Percentiles rank a stretch among this genome's conserved stretches.
These are phyloP conservation scores for Monilinia fructicola DNA, from an alignment of 2,329 filamentous ascomycete species.

Conservation along the genomic window DNA sequence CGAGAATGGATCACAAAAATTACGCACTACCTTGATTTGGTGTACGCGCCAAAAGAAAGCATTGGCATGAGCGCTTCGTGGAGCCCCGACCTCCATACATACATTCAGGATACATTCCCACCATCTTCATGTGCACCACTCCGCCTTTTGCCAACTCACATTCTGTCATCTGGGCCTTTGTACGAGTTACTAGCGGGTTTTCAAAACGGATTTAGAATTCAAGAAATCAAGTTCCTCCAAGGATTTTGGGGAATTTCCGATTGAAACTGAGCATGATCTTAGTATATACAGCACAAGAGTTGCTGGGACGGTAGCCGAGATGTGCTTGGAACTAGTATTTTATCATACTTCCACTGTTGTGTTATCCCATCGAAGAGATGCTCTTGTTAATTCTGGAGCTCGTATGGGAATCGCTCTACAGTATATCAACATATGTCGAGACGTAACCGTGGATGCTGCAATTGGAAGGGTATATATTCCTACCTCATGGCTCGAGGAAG, in stretches of 20 bases:
- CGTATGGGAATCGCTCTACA: conserved; percentile 74
- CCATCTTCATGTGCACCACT: conserved; percentile 48
- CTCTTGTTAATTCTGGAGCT: conserved; percentile 56
- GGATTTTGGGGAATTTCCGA: conserved; percentile 49
- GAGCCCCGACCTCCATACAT: conserved; percentile 27
- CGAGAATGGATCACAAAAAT: conserved; percentile 59
- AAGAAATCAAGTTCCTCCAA: conserved; percentile 28
- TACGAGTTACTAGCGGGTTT: conserved; percentile 67
- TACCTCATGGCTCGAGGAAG: conserved; percentile 59
- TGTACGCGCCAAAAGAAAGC: conserved; percentile 44
- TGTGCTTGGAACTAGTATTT: conserved; percentile 67
- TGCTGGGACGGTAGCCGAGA: conserved; percentile 69
- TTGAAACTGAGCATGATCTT: conserved; percentile 57
- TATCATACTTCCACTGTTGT: conserved; percentile 46
- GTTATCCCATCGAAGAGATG: conserved; percentile 39
- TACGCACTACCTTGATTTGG: conserved; percentile 55
- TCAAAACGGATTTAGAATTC: conserved; percentile 65
- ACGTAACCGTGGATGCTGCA: conserved; percentile 65
- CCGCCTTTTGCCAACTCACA: conserved; percentile 55
- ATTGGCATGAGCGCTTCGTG: conserved; percentile 31
- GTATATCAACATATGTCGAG: conserved; percentile 74
- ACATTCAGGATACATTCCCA: conserved; percentile 36
- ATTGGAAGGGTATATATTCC: conserved; percentile 70
- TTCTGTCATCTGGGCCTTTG: conserved; percentile 59
- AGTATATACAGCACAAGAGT: conserved; percentile 65